Evolutionary conservation across 192 early-diverging fungal species (phyloP), one percentile per base, ranked within the genome.

Genomic region (Podila minutissima): DNA sequence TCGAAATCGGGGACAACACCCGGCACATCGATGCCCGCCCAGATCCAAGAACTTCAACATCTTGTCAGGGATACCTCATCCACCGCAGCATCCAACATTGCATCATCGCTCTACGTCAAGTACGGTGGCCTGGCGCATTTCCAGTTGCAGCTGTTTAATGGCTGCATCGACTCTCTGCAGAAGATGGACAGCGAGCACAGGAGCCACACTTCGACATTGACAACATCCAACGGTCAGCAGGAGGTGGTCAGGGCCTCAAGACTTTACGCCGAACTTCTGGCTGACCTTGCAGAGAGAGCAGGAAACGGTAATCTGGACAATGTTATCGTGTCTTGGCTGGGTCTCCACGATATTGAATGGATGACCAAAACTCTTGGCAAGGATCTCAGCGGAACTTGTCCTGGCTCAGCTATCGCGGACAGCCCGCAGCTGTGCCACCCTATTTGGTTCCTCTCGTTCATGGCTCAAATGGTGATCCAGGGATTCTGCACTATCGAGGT

Each of bases 401-500:
- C 10, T 26, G 31, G 48, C 58, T 51, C 57, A 5, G 37, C 55
- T 2, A 48, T 35, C 0, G n/a, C n/a, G 5, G 33, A 33, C 10
- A 64, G 41, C 46, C 28, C 24, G 4, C 51, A 38, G 5, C 15
- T 35, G 8, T 28, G 66, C 4, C 70, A 68, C 2, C 66, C 66
- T 0, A 50, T 73, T 26, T 81, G 77, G 77, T 69, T 81, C 17
- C 55, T 81, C 12, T 72, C 71, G 11, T 81, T 81, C 38, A 81
- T 81, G 71, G 55, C 72, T 0, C 77, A 81, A 15, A 37, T 81
- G 24, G 77, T 81, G 20, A 69, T 81, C 24, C 70, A 73, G 12
- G 77, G 77, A 12, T 72, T 72, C 48, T 81, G 77, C 46, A 71
- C 70, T 0, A 72, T 81, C 33, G 77, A 81, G 4, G 48, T 73